Conservation (phyloP, 495 filamentous ascomycete genomes). For the Letharia lupina region DNA sequence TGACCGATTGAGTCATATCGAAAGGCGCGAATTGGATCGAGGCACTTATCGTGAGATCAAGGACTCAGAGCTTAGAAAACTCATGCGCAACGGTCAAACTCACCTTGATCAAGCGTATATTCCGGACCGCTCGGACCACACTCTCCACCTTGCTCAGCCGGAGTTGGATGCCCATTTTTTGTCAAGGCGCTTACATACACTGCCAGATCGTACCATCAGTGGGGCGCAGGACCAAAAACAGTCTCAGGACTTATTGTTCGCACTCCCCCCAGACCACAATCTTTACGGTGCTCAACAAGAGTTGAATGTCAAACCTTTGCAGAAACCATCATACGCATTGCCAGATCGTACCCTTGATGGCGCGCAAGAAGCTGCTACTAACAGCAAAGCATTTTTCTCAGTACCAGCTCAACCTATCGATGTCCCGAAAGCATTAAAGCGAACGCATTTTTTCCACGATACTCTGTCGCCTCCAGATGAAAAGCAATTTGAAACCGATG, state of each 20-base stretch:
- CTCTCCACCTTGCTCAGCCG: not conserved
- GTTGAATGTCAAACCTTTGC: not conserved
- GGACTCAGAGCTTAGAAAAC: not conserved
- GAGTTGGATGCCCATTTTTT: not conserved
- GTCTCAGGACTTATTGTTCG: not conserved
- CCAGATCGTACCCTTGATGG: not conserved
- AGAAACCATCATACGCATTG: not conserved
- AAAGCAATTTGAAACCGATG: not conserved
- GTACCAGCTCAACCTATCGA: not conserved
- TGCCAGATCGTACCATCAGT: not conserved
- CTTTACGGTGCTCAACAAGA: not conserved
- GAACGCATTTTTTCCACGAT: not conserved
- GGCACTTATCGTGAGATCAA: conserved; percentile 8
- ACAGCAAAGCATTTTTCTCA: not conserved
- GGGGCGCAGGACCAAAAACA: not conserved
- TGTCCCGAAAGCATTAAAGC: not conserved
- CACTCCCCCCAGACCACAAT: not conserved
- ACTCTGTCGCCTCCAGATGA: not conserved
- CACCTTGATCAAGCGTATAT: not conserved
- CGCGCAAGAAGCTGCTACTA: not conserved
- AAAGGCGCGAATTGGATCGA: conserved; percentile 1
- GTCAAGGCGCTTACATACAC: not conserved
- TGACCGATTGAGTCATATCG: not conserved
- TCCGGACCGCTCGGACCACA: not conserved
- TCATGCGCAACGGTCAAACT: conserved; percentile 1